Conservation (phyloP, 352 stramenopile genomes). For the Pythium biforme region DNA sequence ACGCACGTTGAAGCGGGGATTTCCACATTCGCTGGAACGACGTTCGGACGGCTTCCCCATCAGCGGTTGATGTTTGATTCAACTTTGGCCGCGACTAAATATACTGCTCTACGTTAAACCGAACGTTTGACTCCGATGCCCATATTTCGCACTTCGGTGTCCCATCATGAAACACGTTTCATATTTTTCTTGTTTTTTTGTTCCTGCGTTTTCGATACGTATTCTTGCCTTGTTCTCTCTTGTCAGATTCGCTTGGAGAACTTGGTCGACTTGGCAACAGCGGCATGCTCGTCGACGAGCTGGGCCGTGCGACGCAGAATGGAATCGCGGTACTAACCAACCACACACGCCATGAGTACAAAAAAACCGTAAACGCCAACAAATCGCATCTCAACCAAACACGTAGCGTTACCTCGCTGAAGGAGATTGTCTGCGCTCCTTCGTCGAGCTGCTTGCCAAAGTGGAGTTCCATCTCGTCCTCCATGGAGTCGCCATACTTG, state of each 20-base stretch:
- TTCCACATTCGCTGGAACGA: neutral
- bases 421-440: conserved; percentile 62
- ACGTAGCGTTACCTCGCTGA: conserved; percentile 52
- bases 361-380: neutral
- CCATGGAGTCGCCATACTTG: conserved; percentile 79
- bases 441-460: conserved; percentile 67
- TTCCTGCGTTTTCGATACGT: neutral
- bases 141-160: too few relatives aligned
- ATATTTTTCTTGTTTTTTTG: neutral
- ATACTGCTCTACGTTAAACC: too few relatives aligned
- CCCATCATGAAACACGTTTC: too few relatives aligned
- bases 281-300: conserved; percentile 62
- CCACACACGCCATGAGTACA: neutral
- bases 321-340: conserved; percentile 53
- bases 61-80: too few relatives aligned
- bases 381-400: neutral
- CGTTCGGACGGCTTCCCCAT: neutral
- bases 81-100: too few relatives aligned
- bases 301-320: conserved; percentile 54
- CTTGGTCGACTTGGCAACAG: conserved; percentile 45
- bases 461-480: conserved; percentile 74
- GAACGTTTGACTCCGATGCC: too few relatives aligned
- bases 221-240: conserved; percentile 1
- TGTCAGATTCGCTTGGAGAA: conserved; percentile 47
- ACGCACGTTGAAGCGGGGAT: neutral